These are phyloP conservation scores for Stropharia rugosoannulata DNA, from an alignment of 768 basidiomycete species.

Conservation along the genomic window DNA sequence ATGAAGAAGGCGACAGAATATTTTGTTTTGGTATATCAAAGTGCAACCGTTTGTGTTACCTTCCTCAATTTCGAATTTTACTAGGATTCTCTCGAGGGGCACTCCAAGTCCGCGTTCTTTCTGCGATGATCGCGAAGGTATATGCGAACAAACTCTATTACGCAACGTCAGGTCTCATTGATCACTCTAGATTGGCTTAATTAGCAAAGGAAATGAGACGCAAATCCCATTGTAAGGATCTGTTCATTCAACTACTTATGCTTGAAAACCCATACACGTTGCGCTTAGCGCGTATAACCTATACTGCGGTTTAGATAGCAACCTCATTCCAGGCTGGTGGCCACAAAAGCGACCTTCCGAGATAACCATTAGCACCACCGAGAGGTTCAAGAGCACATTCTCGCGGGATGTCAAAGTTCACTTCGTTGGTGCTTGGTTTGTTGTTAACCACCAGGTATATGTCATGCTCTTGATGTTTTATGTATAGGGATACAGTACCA, in stretches of 20 bases:
- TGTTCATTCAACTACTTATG: neutral
- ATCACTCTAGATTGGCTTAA: slow-evolving; percentile 2
- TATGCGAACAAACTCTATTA: neutral
- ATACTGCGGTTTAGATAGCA: neutral
- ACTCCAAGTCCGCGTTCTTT: slow-evolving; percentile 8
- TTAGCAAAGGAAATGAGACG: slow-evolving; percentile 3
- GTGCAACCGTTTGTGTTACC: too few relatives aligned
- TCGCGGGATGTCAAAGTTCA: neutral
- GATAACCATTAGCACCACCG: neutral
- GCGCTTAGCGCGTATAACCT: neutral
- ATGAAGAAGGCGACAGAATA: too few relatives aligned
- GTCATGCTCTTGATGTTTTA: too few relatives aligned
- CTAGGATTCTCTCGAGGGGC: slow-evolving; percentile 12
- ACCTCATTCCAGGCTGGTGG: too few relatives aligned
- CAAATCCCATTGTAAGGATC: slow-evolving; percentile 6
- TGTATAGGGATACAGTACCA: slow-evolving; percentile 33
- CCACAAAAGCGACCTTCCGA: neutral
- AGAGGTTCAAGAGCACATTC: neutral
- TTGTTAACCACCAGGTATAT: too few relatives aligned
- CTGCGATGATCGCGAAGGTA: slow-evolving; percentile 10
- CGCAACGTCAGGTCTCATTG: neutral
- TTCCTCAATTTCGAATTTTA: too few relatives aligned
- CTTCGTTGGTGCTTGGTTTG: neutral
- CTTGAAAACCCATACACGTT: too few relatives aligned
- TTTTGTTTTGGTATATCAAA: too few relatives aligned